Evolutionary conservation across 2,329 filamentous ascomycete species (phyloP).

Genomic region (Lachnellula subtilissima): DNA sequence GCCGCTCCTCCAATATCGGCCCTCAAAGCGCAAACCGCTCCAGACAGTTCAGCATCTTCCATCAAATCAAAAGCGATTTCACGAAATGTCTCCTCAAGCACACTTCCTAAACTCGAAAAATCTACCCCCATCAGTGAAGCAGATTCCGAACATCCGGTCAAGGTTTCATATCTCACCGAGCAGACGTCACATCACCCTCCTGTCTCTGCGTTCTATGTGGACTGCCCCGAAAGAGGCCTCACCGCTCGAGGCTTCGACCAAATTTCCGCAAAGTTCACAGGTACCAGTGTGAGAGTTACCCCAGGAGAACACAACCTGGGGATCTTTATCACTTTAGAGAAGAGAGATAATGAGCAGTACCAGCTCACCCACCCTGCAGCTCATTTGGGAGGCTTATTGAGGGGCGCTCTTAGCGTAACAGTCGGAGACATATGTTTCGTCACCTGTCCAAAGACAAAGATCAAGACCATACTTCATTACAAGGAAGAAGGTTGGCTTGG

Average conservation of each 20-base stretch:
- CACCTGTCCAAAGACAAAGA: slow-evolving; percentile 80
- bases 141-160: slow-evolving; percentile 48
- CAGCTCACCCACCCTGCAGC: slow-evolving; percentile 93
- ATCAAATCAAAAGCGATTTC: slow-evolving; percentile 26
- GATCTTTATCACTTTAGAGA: slow-evolving; percentile 85
- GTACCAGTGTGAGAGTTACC: slow-evolving; percentile 85
- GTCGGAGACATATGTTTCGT: slow-evolving; percentile 88
- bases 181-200: slow-evolving; percentile 98
- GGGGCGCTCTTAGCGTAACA: slow-evolving; percentile 82
- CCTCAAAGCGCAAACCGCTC: slow-evolving; percentile 13
- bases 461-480: slow-evolving; percentile 91
- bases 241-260: slow-evolving; percentile 90
- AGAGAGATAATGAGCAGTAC: slow-evolving; percentile 81
- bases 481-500: slow-evolving; percentile 93
- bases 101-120: slow-evolving; percentile 13
- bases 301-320: slow-evolving; percentile 92
- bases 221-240: slow-evolving; percentile 87
- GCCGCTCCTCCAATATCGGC: slow-evolving; percentile 58
- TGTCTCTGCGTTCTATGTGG: slow-evolving; percentile 91
- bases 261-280: slow-evolving; percentile 95
- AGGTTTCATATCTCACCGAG: slow-evolving; percentile 91
- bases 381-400: slow-evolving; percentile 79
- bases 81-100: slow-evolving; percentile 18
- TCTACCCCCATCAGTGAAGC: slow-evolving; percentile 12
- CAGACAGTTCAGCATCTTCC: slow-evolving; percentile 27